Conservation (phyloP, 2,329 filamentous ascomycete species). For the Venturia oleaginea region DNA sequence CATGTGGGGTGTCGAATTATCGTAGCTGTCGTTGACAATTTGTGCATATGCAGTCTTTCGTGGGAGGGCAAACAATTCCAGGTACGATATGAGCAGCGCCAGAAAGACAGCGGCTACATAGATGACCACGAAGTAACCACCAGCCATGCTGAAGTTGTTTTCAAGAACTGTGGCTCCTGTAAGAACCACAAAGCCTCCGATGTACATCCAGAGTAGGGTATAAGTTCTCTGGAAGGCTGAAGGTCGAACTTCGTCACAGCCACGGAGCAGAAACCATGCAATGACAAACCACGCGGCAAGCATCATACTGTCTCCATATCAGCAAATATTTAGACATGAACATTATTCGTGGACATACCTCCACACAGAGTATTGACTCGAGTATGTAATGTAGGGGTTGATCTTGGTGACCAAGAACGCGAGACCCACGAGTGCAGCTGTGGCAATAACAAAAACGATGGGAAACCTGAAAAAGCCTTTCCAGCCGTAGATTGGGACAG, state of each 20-base stretch:
- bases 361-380: slow-evolving; percentile 81
- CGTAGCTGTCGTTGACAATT: slow-evolving; percentile 32
- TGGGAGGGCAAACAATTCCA: slow-evolving; percentile 68
- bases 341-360: slow-evolving; percentile 22
- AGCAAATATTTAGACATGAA: background rate
- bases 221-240: slow-evolving; percentile 80
- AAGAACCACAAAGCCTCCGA: slow-evolving; percentile 62
- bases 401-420: slow-evolving; percentile 70
- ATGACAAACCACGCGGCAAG: slow-evolving; percentile 69
- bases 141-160: slow-evolving; percentile 61
- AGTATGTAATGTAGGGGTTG: slow-evolving; percentile 87
- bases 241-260: slow-evolving; percentile 70
- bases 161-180: slow-evolving; percentile 67
- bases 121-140: slow-evolving; percentile 74
- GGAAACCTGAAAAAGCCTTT: slow-evolving; percentile 80
- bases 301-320: slow-evolving; percentile 54
- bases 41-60: slow-evolving; percentile 61
- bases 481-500: slow-evolving; percentile 61
- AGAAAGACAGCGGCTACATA: slow-evolving; percentile 68
- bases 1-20: background rate
- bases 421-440: slow-evolving; percentile 59
- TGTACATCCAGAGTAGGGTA: slow-evolving; percentile 74
- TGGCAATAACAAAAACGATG: slow-evolving; percentile 60
- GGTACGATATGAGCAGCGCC: slow-evolving; percentile 63
- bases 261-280: slow-evolving; percentile 74